Conservation (phyloP, 345 rosid genomes). For the Turnera subulata region DNA sequence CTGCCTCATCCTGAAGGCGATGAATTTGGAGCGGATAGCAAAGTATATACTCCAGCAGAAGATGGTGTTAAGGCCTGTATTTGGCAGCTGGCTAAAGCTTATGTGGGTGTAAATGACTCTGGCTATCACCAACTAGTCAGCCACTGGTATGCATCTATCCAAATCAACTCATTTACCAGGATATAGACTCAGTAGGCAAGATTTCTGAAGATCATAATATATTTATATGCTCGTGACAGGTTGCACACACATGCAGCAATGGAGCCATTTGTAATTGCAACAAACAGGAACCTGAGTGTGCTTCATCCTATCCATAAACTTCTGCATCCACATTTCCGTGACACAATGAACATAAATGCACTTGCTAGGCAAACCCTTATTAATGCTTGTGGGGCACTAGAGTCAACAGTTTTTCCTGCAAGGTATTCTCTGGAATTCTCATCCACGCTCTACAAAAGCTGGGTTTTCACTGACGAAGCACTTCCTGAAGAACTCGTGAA, state of each 20-base stretch:
- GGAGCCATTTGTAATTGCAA: conserved; percentile 39
- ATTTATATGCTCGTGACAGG: conserved; percentile 6
- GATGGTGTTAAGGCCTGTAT: conserved; percentile 50
- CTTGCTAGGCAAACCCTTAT: conserved; percentile 25
- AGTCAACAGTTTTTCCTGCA: conserved; percentile 29
- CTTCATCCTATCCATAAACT: conserved; percentile 37
- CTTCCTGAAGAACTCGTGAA: conserved; percentile 35
- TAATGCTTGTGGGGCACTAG: conserved; percentile 35
- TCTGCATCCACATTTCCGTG: conserved; percentile 39
- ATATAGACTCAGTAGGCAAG: neutral
- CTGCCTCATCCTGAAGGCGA: conserved; percentile 64
- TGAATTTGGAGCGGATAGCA: conserved; percentile 49
- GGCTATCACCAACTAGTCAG: conserved; percentile 84
- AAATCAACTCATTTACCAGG: neutral
- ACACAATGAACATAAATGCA: conserved; percentile 38
- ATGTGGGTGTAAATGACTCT: conserved; percentile 72
- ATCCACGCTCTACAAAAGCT: conserved; percentile 27
- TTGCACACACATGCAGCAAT: conserved; percentile 35
- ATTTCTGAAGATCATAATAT: neutral
- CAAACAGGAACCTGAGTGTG: conserved; percentile 36
- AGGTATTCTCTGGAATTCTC: conserved; percentile 37
- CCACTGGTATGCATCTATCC: conserved; percentile 50
- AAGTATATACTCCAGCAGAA: conserved; percentile 64
- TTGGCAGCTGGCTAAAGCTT: conserved; percentile 87
- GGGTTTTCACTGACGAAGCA: conserved; percentile 37